Conservation (phyloP, 768 basidiomycete species). For the Leucogyrophana mollusca region DNA sequence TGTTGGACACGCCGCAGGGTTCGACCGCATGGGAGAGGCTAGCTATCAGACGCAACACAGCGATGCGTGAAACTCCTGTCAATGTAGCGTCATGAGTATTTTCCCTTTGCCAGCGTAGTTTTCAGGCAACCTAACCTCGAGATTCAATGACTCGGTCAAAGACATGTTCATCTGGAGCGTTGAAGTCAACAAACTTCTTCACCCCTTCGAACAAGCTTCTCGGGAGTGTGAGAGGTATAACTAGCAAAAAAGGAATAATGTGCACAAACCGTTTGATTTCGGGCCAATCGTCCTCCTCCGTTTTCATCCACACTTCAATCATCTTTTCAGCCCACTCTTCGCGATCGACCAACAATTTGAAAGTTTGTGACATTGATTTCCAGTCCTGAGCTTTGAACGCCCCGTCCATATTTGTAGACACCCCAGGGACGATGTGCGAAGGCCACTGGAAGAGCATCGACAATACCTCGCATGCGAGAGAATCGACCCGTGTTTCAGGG, state of each 20-base stretch:
- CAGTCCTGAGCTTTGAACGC: slow-evolving; percentile 18
- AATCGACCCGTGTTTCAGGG: slow-evolving; percentile 21
- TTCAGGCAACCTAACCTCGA: slow-evolving; percentile 13
- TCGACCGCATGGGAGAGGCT: slow-evolving; percentile 17
- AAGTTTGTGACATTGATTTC: slow-evolving; percentile 18
- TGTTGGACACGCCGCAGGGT: slow-evolving; percentile 18
- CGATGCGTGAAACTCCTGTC: slow-evolving; percentile 21
- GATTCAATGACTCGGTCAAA: slow-evolving; percentile 17
- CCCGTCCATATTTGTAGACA: slow-evolving; percentile 12
- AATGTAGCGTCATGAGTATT: not conserved
- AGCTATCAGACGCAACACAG: slow-evolving; percentile 26
- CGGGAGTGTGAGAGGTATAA: not conserved
- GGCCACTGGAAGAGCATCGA: slow-evolving; percentile 23
- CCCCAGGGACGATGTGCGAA: slow-evolving; percentile 18
- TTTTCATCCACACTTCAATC: slow-evolving; percentile 21
- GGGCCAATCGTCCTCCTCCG: slow-evolving; percentile 24
- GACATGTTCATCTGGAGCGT: slow-evolving; percentile 6
- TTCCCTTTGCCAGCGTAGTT: too few relatives aligned
- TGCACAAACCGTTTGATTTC: slow-evolving; percentile 15
- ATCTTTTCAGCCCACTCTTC: slow-evolving; percentile 26
- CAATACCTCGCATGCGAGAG: slow-evolving; percentile 22
- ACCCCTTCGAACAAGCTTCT: slow-evolving; percentile 17
- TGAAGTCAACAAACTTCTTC: slow-evolving; percentile 9
- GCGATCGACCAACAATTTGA: slow-evolving; percentile 23
- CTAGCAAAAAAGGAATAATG: not conserved